phyloP scores from a whole-genome alignment of 805 yeast genomes.

The Zygotorulaspora florentina region DNA sequence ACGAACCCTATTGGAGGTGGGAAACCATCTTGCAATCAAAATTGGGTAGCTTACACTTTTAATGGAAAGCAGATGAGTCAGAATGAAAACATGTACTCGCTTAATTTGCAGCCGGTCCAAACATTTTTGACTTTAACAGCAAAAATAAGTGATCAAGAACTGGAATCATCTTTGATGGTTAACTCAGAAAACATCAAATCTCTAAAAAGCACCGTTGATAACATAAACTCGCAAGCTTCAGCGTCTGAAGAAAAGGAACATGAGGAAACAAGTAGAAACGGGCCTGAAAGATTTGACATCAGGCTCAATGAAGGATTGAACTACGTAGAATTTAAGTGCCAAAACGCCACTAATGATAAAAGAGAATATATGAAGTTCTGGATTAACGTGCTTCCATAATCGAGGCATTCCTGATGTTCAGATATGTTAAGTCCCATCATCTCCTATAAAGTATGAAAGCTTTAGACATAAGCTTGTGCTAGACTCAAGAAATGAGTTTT shows the following conservation, averaged over 20 bases:
- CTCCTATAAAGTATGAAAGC: no score
- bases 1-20: constrained; percentile 29
- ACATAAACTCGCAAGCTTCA: constrained; percentile 8
- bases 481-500: no score
- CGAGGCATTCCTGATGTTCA: background rate
- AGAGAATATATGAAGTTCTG: constrained; percentile 30
- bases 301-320: constrained; percentile 33
- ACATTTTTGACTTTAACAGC: constrained; percentile 27
- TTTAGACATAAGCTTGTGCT: no score
- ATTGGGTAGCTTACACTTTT: constrained; percentile 32
- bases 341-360: constrained; percentile 9
- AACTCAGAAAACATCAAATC: constrained; percentile 25
- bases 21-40: constrained; percentile 29
- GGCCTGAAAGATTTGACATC: constrained; percentile 26
- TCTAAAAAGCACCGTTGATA: constrained; percentile 4
- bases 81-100: constrained; percentile 28
- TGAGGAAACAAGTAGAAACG: constrained; percentile 7
- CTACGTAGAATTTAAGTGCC: constrained; percentile 25
- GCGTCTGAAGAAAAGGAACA: constrained; percentile 7
- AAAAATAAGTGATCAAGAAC: constrained; percentile 11
- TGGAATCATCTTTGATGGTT: constrained; percentile 16
- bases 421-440: no score
- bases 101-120: constrained; percentile 31
- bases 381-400: constrained; percentile 25
- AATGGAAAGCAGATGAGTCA: constrained; percentile 24